Conservation (phyloP, 495 filamentous ascomycete species). For the Thozetella sp. region DNA sequence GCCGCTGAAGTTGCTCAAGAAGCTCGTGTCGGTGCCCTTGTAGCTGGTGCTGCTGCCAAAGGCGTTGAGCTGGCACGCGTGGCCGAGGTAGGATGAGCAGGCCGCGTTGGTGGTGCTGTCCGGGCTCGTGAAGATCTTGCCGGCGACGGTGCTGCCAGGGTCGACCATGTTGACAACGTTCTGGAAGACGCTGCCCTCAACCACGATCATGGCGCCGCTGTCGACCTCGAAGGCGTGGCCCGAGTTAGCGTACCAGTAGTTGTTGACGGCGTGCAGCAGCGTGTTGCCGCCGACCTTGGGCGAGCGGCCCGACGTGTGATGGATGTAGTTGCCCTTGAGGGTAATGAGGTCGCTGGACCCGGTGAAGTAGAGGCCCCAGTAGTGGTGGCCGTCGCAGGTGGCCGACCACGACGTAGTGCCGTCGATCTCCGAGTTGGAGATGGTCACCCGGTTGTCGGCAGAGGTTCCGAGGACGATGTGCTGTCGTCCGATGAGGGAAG, state of each 20-base stretch:
- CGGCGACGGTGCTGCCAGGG: conserved; percentile 21
- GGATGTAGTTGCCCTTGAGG: conserved; percentile 48
- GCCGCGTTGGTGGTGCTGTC: conserved; percentile 30
- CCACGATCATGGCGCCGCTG: conserved; percentile 50
- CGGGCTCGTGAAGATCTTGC: conserved; percentile 46
- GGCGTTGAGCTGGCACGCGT: conserved; percentile 45
- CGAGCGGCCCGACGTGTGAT: conserved; percentile 53
- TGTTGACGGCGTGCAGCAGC: conserved; percentile 57
- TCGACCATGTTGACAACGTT: conserved; percentile 26
- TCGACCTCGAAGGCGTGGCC: conserved; percentile 60
- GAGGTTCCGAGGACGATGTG: conserved; percentile 36
- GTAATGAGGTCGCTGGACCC: conserved; percentile 44
- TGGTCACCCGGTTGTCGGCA: conserved; percentile 35
- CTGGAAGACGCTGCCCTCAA: conserved; percentile 64
- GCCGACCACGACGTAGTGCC: conserved; percentile 50
- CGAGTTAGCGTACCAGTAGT: conserved; percentile 55
- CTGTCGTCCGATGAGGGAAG: conserved; percentile 46
- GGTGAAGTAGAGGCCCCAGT: conserved; percentile 53
- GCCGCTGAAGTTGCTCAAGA: conserved; percentile 50
- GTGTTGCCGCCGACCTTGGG: conserved; percentile 51
- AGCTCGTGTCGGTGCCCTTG: conserved; percentile 24
- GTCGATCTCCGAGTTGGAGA: conserved; percentile 48
- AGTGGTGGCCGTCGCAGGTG: conserved; percentile 55
- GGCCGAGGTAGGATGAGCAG: conserved; percentile 44
- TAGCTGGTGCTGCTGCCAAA: conserved; percentile 46